Evolutionary conservation across 192 early-diverging fungal genomes (phyloP).

Genomic region (Mortierella alpina): DNA sequence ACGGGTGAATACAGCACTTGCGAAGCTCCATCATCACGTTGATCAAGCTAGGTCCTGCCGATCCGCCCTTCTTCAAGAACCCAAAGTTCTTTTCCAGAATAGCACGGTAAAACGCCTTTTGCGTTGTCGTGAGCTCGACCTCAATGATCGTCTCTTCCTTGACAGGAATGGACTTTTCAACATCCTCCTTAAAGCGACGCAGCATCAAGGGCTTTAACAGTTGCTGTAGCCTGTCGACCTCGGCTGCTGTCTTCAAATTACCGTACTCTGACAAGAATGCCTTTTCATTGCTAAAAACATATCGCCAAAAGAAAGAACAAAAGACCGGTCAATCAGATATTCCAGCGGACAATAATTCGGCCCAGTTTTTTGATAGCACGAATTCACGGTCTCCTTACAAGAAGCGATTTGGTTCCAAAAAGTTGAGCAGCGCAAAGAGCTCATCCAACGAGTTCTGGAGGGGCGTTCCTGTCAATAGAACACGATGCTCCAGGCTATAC

Average conservation of each 20-base stretch:
- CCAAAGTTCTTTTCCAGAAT: conserved; percentile 88
- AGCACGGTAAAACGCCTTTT: conserved; percentile 90
- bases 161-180: conserved; percentile 88
- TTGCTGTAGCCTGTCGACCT: conserved; percentile 83
- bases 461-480: conserved; percentile 89
- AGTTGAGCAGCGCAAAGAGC: conserved; percentile 86
- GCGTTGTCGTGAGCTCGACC: conserved; percentile 85
- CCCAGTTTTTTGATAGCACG: neutral
- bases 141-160: conserved; percentile 95
- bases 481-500: conserved; percentile 81
- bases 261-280: conserved; percentile 81
- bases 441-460: conserved; percentile 88
- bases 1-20: conserved; percentile 93
- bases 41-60: conserved; percentile 68
- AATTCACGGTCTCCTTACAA: conserved; percentile 29
- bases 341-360: neutral
- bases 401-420: conserved; percentile 83
- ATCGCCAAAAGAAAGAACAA: neutral
- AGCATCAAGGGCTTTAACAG: conserved; percentile 89
- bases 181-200: conserved; percentile 89
- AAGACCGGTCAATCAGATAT: neutral
- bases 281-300: conserved; percentile 67
- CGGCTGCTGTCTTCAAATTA: conserved; percentile 71
- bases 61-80: conserved; percentile 82
- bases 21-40: conserved; percentile 93